Base-by-base conservation (phyloP, 192 early-diverging fungal species). In the Coemansia sp. region DNA sequence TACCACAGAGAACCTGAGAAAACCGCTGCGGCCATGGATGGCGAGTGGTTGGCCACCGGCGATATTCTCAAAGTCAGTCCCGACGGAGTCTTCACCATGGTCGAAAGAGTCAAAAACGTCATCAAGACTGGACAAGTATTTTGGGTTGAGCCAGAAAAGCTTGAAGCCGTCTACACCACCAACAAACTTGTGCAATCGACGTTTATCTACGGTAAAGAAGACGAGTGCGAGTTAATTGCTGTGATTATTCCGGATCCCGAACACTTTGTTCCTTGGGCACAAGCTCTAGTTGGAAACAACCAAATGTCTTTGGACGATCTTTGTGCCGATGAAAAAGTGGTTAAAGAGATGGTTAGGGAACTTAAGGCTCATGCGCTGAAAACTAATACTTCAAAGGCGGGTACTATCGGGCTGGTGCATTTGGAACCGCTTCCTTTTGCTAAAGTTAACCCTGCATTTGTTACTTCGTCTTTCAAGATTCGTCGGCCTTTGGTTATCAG, bases 101-200 rank as follows among this genome's bases (percentile, higher is more conserved):
- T 96, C 79, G 92, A 92, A 66, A 84, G 92, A 11, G 82, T 86
- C 62, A 92, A 90, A 64, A 91, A 91, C 60, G 86, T 91, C 28
- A 81, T 93, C 78, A 91, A 93, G 73, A 82, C 95, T 8, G 85
- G 90, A 20, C 88, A 90, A 63, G 93, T 92, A 45, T 89, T 91
- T 71, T 97, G 92, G 76, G 85, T 98, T 67, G 91, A 94, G 4
- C 92, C 93, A 8, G 95, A 97, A 68, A 90, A 91, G 76, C 85
- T 96, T 58, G 94, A 98, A 72, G 68, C 71, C 18, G 78, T 89
- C 2, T 77, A 85, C 51, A 67, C 67, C 17, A 78, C 74, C 15
- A 71, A 75, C 61, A 64, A 70, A 51, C 53, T 87, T 2, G 39
- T 90, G 18, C 38, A 77, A 38, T 86, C 89, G 65, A 76, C 86